These are phyloP conservation scores for Aeschynomene evenia DNA, from an alignment of 306 rosid genomes.

Conservation along the genomic window DNA sequence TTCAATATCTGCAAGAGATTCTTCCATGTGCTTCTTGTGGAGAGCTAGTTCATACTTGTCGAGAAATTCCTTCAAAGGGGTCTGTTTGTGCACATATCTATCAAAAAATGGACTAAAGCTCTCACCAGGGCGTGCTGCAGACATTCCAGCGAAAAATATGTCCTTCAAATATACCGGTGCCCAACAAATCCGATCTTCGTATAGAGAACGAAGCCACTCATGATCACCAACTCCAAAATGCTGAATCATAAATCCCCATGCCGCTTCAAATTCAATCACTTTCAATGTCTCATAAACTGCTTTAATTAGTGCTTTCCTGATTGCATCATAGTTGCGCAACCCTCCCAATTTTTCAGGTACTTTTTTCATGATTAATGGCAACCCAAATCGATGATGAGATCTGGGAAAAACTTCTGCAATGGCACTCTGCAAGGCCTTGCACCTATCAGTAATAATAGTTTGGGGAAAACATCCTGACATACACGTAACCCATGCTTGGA, in stretches of 20 bases:
- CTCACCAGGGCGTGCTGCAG: slow-evolving; percentile 64
- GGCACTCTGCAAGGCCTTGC: slow-evolving; percentile 66
- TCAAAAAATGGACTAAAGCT: slow-evolving; percentile 67
- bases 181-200: slow-evolving; percentile 82
- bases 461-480: slow-evolving; percentile 65
- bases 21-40: slow-evolving; percentile 85
- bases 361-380: slow-evolving; percentile 81
- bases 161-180: slow-evolving; percentile 84
- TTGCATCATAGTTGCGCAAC: slow-evolving; percentile 72
- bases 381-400: slow-evolving; percentile 76
- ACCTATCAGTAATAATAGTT: slow-evolving; percentile 79
- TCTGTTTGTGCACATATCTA: slow-evolving; percentile 84
- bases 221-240: slow-evolving; percentile 71
- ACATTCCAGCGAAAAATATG: slow-evolving; percentile 71
- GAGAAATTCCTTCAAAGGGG: slow-evolving; percentile 91
- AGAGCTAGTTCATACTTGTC: slow-evolving; percentile 91
- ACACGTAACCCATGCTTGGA: slow-evolving; percentile 77
- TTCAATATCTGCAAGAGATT: slow-evolving; percentile 68
- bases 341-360: slow-evolving; percentile 93
- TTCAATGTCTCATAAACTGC: slow-evolving; percentile 81
- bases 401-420: slow-evolving; percentile 69
- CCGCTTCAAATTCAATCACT: slow-evolving; percentile 87
- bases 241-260: slow-evolving; percentile 85
- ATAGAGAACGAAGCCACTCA: slow-evolving; percentile 84
- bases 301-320: slow-evolving; percentile 66